Conservation (phyloP, 1,284 basidiomycete genomes). For the Ceratobasidium sp. region DNA sequence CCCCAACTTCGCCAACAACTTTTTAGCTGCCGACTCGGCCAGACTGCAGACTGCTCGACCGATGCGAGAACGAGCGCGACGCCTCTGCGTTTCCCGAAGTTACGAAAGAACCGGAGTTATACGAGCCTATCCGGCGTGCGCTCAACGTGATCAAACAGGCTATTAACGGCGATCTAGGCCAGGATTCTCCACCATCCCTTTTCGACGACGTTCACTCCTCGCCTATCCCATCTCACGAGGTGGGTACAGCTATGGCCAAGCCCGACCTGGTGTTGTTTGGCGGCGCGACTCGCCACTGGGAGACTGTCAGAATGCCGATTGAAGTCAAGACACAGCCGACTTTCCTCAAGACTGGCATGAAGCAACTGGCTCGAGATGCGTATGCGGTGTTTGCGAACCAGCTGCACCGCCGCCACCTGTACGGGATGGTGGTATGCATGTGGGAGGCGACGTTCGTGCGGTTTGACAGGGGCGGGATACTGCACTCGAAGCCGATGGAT, state of each 20-base stretch:
- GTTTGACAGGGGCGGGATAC: slow-evolving; percentile 12
- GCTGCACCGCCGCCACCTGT: slow-evolving; percentile 23
- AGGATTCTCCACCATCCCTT: background rate
- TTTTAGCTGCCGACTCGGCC: too few relatives aligned
- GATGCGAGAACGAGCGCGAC: too few relatives aligned
- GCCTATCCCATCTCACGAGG: slow-evolving; percentile 3
- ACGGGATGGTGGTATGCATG: background rate
- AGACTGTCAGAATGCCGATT: slow-evolving; percentile 7
- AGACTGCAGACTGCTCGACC: too few relatives aligned
- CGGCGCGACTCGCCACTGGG: too few relatives aligned
- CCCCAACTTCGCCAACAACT: background rate
- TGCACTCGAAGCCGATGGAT: slow-evolving; percentile 8
- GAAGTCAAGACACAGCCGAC: slow-evolving; percentile 5
- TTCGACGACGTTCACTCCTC: background rate
- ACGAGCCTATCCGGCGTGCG: too few relatives aligned
- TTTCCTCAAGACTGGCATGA: background rate
- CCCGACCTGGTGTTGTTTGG: slow-evolving; percentile 25
- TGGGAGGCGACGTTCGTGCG: slow-evolving; percentile 14
- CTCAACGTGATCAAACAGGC: background rate
- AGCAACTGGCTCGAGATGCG: slow-evolving; percentile 24
- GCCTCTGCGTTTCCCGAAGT: too few relatives aligned
- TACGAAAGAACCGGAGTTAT: too few relatives aligned
- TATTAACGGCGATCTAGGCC: background rate
- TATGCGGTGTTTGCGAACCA: slow-evolving; percentile 15
- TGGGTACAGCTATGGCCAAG: background rate